phyloP scores from a whole-genome alignment of 208 protist species.

The Leishmania arabica region DNA sequence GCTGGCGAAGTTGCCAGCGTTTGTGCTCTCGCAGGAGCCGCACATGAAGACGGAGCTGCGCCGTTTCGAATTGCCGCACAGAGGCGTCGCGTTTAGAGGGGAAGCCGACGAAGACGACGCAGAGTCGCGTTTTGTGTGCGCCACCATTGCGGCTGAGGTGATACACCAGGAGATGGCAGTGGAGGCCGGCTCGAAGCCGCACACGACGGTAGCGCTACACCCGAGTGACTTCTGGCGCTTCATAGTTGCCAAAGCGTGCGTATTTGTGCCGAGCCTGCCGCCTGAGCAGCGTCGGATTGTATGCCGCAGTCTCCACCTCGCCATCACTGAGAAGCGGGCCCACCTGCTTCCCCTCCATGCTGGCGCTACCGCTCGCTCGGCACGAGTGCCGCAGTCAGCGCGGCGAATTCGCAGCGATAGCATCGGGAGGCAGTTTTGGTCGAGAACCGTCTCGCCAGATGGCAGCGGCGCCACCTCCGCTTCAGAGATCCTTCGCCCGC shows the following conservation, averaged over 20 bases:
- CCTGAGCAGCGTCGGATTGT: conserved; percentile 46
- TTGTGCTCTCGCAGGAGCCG: conserved; percentile 41
- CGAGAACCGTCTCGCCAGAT: neutral
- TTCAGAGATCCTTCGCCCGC: conserved; percentile 52
- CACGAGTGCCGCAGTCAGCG: conserved; percentile 3
- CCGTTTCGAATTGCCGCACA: neutral
- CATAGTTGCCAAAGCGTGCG: conserved; percentile 74
- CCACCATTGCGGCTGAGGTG: conserved; percentile 9
- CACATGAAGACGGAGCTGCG: conserved; percentile 14
- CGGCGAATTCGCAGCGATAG: neutral
- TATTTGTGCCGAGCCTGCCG: conserved; percentile 68
- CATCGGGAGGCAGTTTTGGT: neutral
- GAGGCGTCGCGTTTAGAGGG: neutral
- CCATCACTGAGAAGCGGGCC: conserved; percentile 48
- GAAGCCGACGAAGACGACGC: neutral
- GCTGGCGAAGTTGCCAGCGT: conserved; percentile 56
- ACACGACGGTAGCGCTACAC: conserved; percentile 19
- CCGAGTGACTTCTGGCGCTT: conserved; percentile 75
- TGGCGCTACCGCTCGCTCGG: neutral
- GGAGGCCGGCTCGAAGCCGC: conserved; percentile 4
- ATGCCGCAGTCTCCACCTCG: conserved; percentile 45
- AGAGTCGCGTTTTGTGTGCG: conserved; percentile 4
- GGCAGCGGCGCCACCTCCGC: conserved; percentile 9
- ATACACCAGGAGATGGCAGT: conserved; percentile 8
- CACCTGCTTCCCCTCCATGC: conserved; percentile 18